Evolutionary conservation across 768 basidiomycete species (phyloP), one percentile per base, ranked within the genome.

Genomic region (Amanita fuliginea): DNA sequence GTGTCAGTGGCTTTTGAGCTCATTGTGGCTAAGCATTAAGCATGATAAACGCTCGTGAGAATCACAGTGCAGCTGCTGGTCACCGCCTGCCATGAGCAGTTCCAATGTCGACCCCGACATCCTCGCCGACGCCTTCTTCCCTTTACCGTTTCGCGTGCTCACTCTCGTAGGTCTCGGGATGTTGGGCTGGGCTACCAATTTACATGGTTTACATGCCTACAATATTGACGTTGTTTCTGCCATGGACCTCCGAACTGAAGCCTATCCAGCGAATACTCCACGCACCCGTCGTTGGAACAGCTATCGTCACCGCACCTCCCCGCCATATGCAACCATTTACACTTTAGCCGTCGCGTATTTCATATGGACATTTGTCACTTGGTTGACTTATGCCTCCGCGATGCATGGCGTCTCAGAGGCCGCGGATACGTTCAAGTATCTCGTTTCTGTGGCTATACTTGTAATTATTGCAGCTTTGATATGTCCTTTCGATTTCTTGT

Each of bases 81-180:
- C 19, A 26, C 30, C 26, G 18, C n/a, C 19, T 24, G 13, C 32
- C 32, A 50, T 49, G 34, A 37, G 32, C 42, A 24, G 48, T 35
- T 39, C 47, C 48, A 42, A 51, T 46, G 52, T 55, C 32, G 57
- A 54, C 46, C 49, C 67, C 54, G 75, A 79, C 54, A 61, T 72
- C 41, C 65, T 72, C 39, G 69, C 78, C 51, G 72, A 77, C 47
- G 68, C 74, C 33, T 66, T 67, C 16, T 86, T 95, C 61, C 95
- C 96, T 9, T 75, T 99, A 1, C 95, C 96, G 0, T 97, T 92
- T 62, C 86, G 96, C 54, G 89, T 91, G 21, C 76, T 96, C 51
- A 76, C 78, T 55, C 74, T 96, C 51, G 72, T 79, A 47, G 85
- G 87, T 16, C 57, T 89, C 30, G 93, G 90, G 9, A 77, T 93